Evolutionary conservation across 2,329 filamentous ascomycete genomes (phyloP).

Genomic region (Neonectria faginata): DNA sequence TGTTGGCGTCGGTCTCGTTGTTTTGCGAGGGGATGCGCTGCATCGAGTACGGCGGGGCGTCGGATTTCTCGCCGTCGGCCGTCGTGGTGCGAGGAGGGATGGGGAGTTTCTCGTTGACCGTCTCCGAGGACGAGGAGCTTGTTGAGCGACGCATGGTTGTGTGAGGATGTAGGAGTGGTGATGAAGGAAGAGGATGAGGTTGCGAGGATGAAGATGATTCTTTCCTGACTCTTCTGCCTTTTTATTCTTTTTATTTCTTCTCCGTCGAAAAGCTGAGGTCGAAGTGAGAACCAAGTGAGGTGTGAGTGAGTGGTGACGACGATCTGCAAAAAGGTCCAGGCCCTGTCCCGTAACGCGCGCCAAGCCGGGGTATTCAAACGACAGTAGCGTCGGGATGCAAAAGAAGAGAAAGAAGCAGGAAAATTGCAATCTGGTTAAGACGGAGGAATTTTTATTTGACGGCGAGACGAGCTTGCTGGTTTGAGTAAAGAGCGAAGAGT

Average conservation of each 20-base stretch:
- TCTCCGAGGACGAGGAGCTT: constrained; percentile 44
- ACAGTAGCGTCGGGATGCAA: not conserved
- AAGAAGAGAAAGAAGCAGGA: not conserved
- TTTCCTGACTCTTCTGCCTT: not conserved
- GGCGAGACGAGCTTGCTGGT: too few species aligned
- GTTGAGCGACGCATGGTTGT: constrained; percentile 41
- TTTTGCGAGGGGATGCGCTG: constrained; percentile 27
- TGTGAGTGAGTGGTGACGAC: not conserved
- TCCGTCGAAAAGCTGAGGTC: not conserved
- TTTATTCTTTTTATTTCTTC: not conserved
- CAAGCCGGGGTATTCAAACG: not conserved
- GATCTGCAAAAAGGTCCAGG: not conserved
- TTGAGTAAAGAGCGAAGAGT: too few species aligned
- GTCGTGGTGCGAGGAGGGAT: constrained; percentile 15
- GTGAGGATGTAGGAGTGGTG: not conserved
- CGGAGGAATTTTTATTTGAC: not conserved
- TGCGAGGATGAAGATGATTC: not conserved
- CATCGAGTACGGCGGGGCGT: constrained; percentile 16
- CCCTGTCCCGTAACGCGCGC: not conserved
- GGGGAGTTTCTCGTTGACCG: constrained; percentile 38
- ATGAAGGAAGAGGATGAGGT: not conserved
- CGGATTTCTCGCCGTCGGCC: constrained; percentile 29
- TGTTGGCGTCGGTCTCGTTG: constrained; percentile 31
- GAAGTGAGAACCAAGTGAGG: not conserved
- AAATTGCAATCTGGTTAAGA: not conserved